Evolutionary conservation across 306 rosid genomes (phyloP).

Genomic region (Pyrus bretschneideri): DNA sequence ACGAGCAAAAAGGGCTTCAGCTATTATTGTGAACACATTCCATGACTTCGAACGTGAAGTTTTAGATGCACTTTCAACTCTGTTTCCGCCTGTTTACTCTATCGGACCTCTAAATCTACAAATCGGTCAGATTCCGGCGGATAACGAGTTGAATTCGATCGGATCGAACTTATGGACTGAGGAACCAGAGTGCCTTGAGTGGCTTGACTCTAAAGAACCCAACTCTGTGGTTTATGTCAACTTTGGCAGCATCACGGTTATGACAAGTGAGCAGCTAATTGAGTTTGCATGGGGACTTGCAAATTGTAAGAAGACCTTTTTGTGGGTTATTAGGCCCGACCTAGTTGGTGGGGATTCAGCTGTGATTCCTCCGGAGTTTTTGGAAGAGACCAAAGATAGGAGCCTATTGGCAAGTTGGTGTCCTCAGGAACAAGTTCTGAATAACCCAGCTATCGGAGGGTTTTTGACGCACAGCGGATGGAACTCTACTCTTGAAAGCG

Average conservation of each 20-base stretch:
- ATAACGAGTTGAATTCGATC: too few relatives aligned
- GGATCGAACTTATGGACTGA: too few relatives aligned
- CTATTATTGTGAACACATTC: too few relatives aligned
- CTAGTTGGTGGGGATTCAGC: constrained; percentile 28
- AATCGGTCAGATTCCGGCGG: too few relatives aligned
- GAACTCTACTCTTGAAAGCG: constrained; percentile 65
- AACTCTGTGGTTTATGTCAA: too few relatives aligned
- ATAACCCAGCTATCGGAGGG: constrained; percentile 44
- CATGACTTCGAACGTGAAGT: too few relatives aligned
- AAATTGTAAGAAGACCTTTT: constrained; percentile 27
- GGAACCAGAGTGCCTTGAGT: too few relatives aligned
- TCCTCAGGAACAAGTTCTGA: constrained; percentile 45
- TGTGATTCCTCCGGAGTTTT: constrained; percentile 26
- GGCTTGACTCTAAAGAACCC: too few relatives aligned
- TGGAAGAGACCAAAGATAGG: constrained; percentile 19
- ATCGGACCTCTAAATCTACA: too few relatives aligned
- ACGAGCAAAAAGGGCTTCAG: too few relatives aligned
- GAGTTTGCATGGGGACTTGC: constrained; percentile 73
- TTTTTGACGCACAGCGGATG: constrained; percentile 63
- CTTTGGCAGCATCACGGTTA: constrained; percentile 31
- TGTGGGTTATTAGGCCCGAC: constrained; percentile 52
- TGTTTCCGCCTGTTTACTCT: too few relatives aligned
- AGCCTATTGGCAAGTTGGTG: constrained; percentile 44
- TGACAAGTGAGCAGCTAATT: constrained; percentile 36
- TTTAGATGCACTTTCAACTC: too few relatives aligned